Base-by-base conservation (phyloP, 495 filamentous ascomycete species). In the Penicillium waksmanii region DNA sequence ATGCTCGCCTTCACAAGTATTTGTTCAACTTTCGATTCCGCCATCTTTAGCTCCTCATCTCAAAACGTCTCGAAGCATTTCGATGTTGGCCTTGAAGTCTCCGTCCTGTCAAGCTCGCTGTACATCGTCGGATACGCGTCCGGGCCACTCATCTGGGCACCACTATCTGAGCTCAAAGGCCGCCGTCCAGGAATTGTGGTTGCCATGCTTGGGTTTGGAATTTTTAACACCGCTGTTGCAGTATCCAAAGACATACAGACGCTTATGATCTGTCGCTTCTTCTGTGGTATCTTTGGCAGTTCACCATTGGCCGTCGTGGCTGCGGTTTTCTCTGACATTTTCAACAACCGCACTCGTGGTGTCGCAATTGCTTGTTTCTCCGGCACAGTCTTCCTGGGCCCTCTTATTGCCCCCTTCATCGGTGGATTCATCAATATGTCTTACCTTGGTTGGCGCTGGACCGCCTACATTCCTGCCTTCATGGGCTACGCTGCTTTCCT, bases 261-360 rank as follows among this genome's bases (percentile, higher is more conserved):
- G 0, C 47, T 84, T 23, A 73, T 85, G 66, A 70, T 90, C 44
- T 86, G 82, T n/a, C 74, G 88, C 3, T 91, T 90, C 70, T 90
- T 88, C 61, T 74, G 78, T 7, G 88, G 85, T 1, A 77, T 90
- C 43, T 90, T 89, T 64, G 83, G 82, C 2, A 68, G 69, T 60
- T 90, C 85, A 66, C 92, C 93, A 0, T 71, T 97, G 9, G 87
- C 93, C 18, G 89, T 97, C 42, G 91, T 96, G 1, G 92, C 88
- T 8, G 93, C 93, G 42, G 84, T 96, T 36, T 96, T 96, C 77
- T 88, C 89, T 6, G 93, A 97, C 72, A 93, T 96, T 80, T 95
- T 91, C 65, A 82, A 89, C 69, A 92, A 93, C 68, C 81, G 84
- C 13, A 87, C 85, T 6, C 84, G 93, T 61, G 93, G 91, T 55